Base-by-base conservation (phyloP, 2,329 filamentous ascomycete species). In the Penicillium sp. region DNA sequence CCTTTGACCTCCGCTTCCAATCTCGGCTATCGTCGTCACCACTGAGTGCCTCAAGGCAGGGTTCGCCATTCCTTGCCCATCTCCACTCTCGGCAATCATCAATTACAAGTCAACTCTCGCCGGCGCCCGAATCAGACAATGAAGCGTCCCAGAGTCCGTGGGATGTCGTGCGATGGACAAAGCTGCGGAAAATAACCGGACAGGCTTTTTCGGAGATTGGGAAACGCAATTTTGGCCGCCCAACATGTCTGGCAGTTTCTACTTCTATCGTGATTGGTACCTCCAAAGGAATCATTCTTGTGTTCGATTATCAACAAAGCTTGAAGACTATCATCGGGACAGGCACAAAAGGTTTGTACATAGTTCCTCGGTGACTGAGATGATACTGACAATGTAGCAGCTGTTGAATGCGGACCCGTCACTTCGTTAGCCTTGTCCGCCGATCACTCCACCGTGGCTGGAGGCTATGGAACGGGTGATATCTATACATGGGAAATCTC, bases 401-500 rank as follows among this genome's bases (percentile, higher is more conserved):
- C 93, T 60, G 80, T 95, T 41, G 93, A 97, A 71, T 94, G 86
- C 54, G 94, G 93, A 1, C 75, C 89, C 37, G 79, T 98, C 40
- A 95, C 89, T 4, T 80, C 93, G 1, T 75, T 98, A 48, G 89
- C 93, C 4, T 82, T 97, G 47, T 95, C 93, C 23, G 90, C 91
- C 14, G 93, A 98, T 63, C 89, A 97, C 67, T 86, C 87, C 1
- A 95, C 91, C 0, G 78, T 98, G 55, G 93, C 89, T 27, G 88
- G 85, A 29, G 93, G 93, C 3, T 91, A 98, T 77, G 84, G 83
- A 0, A 88, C 85, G 58, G 94, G 93, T 3, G 84, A 84, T 63
- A 95, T 98, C 43, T 97, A 96, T 63, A 98, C 91, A 0, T 98
- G 94, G 94, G 94, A 98, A 66, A 85, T 91, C 10, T 80, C 81